Percentiles rank a stretch among this genome's conserved stretches.
Conservation (phyloP, 345 rosid species). For the Lumnitzera racemosa region DNA sequence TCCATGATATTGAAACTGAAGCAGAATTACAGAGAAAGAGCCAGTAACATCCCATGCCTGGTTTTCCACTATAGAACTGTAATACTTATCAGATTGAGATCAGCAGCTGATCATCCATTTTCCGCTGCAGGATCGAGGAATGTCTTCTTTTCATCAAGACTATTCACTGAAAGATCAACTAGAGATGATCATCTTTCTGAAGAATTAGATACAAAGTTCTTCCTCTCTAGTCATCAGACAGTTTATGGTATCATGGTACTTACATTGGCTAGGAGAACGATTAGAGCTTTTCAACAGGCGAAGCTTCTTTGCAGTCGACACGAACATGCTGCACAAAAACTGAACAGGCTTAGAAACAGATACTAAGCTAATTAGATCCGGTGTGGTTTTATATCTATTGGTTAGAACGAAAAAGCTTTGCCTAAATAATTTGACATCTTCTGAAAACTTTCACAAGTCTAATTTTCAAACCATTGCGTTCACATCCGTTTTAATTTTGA, state of each 20-base stretch:
- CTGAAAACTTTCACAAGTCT: too few species aligned
- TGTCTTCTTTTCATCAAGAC: conserved; percentile 13
- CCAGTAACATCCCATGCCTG: too few species aligned
- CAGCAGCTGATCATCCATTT: conserved; percentile 6
- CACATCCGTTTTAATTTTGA: too few species aligned
- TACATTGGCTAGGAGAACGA: conserved; percentile 12
- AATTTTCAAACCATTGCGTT: too few species aligned
- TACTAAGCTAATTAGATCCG: too few species aligned
- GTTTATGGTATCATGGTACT: conserved; percentile 8
- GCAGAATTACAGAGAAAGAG: too few species aligned
- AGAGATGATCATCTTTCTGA: neutral
- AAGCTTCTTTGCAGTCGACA: conserved; percentile 37
- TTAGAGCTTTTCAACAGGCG: conserved; percentile 33
- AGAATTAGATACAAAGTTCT: neutral
- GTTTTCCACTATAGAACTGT: too few species aligned
- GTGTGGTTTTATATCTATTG: too few species aligned
- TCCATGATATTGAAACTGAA: too few species aligned
- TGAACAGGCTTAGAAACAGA: too few species aligned
- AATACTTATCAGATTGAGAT: neutral
- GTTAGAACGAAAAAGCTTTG: too few species aligned
- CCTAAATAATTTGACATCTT: too few species aligned
- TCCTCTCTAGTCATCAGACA: neutral
- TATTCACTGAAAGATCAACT: conserved; percentile 15
- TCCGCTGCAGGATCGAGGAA: conserved; percentile 11
- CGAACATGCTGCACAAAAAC: conserved; percentile 30